A percentile compares a stretch with the other conserved stretches of the same genome.
Evolutionary conservation across 257 asterid species (phyloP).

Genomic region (Euphrasia confusa): DNA sequence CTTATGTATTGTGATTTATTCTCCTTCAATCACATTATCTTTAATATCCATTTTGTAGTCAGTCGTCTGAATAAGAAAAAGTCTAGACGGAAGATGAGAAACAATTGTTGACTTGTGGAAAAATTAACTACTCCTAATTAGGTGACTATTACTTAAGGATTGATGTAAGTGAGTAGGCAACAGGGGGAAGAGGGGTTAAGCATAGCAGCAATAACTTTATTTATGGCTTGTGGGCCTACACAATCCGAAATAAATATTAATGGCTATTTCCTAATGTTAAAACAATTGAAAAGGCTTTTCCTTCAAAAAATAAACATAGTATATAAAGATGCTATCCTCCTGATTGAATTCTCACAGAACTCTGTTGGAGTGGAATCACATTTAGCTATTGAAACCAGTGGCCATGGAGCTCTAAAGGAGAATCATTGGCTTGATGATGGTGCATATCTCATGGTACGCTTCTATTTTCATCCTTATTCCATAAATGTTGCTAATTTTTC

Average conservation of each 20-base stretch:
- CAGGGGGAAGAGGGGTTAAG: neutral
- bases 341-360: conserved; percentile 53
- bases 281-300: conserved; percentile 2
- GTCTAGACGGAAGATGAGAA: too few relatives aligned
- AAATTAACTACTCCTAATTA: too few relatives aligned
- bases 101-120: too few relatives aligned
- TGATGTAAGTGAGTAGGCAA: too few relatives aligned
- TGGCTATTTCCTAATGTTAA: neutral
- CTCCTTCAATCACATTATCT: neutral
- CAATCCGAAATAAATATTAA: neutral
- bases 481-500: neutral
- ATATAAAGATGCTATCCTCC: neutral
- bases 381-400: conserved; percentile 99
- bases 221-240: too few relatives aligned
- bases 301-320: neutral
- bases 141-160: too few relatives aligned
- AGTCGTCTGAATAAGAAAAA: too few relatives aligned
- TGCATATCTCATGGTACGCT: conserved; percentile 89
- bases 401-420: conserved; percentile 99
- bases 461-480: conserved; percentile 18
- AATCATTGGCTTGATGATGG: conserved; percentile 99
- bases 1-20: neutral
- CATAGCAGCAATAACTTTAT: neutral
- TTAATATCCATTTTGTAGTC: neutral
- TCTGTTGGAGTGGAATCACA: conserved; percentile 83